Evolutionary conservation across 2,329 filamentous ascomycete species (phyloP), one percentile per base, ranked within the genome.

Genomic region (Pseudogymnoascus sp.): DNA sequence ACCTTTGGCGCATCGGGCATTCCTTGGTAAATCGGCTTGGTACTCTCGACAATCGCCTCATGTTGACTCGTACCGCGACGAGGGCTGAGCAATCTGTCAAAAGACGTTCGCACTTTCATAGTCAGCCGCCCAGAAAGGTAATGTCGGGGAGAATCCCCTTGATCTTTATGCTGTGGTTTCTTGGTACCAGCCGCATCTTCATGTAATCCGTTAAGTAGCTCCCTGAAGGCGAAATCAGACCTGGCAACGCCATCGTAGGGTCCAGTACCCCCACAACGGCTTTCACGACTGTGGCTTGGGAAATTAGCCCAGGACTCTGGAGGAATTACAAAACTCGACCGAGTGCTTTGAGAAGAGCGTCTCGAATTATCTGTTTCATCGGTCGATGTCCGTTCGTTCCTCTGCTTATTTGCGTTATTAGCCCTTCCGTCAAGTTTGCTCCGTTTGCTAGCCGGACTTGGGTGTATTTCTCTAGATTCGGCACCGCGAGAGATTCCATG

Each of bases 261-360:
- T 14, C 63, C 66, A 22, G 66, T 67, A 61, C 65, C 68, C 12
- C 49, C 35, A 30, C 58, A 65, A 30, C 70, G 65, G 52, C 68
- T 65, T n/a, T 63, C 36, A 1, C 70, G 67, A 45, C 63, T 64
- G 36, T 72, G 69, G 30, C 66, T 71, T 3, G 67, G 66, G 49
- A 65, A 72, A 19, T 65, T 64, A 39, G 69, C 66, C 71, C 71
- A 72, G 8, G 66, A 63, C 6, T 63, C 63, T 14, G 71, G 71
- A 60, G 67, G 71, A 49, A 66, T 64, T 6, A 60, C 58, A 30
- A 38, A 25, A 7, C 19, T 39, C 19, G 58, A 23, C 35, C 19
- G 33, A 39, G 11, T 38, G 23, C 58, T 41, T 39, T 23, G 58
- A 39, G 38, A 60, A 5, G 58, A 60, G 38, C 8, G 35, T 8